Base-by-base conservation (phyloP, 208 protist species). In the Wallacemonas sp. region DNA sequence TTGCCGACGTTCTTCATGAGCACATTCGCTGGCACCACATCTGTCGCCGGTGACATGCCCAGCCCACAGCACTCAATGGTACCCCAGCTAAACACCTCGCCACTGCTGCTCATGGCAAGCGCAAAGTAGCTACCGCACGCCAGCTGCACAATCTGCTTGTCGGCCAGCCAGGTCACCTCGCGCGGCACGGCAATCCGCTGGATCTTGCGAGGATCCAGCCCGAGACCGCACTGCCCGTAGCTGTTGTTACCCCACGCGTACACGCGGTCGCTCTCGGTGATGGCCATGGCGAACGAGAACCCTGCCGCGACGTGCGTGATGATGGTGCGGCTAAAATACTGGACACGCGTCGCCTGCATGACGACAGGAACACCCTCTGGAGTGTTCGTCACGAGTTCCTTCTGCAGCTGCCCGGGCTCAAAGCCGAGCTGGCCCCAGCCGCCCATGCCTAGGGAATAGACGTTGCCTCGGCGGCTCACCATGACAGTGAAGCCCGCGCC, bases 211-310 rank as follows among this genome's bases (percentile, higher is more conserved):
- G 85, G 85, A 55, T 89, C 77, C 4, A 89, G 60, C 54, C 85
- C 88, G 72, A 92, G 66, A 48, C 84, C 88, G 68, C 84, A 85
- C 73, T 94, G 88, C 33, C 71, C 83, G 62, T 87, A 84, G 63
- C 73, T 85, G 68, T 94, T 94, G 74, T 83, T 94, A 61, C 88
- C 88, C 85, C 88, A 94, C 24, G 79, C 46, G 50, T 81, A 94
- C 39, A 94, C 80, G 17, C 81, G 79, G 52, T 94, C 79, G 52
- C 76, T 70, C 55, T 92, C 83, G n/a, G 68, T 79, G 50, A 94
- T 74, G 30, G 80, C 82, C 53, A 87, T 71, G 9, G 81, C 60
- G 53, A 87, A 87, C 34, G 73, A 71, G 58, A 77, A 87, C 52
- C 81, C 81, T 5, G 81, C 81, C 22, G 81, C 77, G 39, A 84